A percentile compares a stretch with the other conserved stretches of the same genome.
These are phyloP conservation scores for Strobilomyces confusus DNA, from an alignment of 768 basidiomycete species.

Conservation along the genomic window DNA sequence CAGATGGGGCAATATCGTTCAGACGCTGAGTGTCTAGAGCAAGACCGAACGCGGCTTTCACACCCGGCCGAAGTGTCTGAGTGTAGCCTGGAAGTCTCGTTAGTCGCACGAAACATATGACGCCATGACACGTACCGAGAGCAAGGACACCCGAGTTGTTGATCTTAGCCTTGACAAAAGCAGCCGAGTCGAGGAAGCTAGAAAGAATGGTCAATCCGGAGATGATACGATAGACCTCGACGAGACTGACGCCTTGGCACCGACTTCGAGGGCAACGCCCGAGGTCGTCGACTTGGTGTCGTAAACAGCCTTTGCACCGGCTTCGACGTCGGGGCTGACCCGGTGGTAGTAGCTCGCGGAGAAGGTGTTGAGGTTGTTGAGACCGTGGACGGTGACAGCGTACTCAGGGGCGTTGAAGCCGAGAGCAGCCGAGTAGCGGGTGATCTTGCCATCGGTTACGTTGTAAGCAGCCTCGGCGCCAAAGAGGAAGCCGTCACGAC, in stretches of 20 bases:
- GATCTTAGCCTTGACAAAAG: constrained; percentile 98
- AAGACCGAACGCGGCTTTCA: constrained; percentile 90
- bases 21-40: constrained; percentile 92
- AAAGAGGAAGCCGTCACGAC: constrained; percentile 95
- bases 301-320: constrained; percentile 94
- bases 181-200: constrained; percentile 80
- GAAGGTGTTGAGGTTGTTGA: constrained; percentile 93
- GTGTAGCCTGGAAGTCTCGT: constrained; percentile 62
- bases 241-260: constrained; percentile 80
- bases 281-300: constrained; percentile 87
- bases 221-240: neutral
- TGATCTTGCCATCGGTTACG: constrained; percentile 88
- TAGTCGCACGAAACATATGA: constrained; percentile 2
- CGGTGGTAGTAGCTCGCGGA: constrained; percentile 98
- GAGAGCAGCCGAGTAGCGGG: constrained; percentile 85
- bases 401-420: constrained; percentile 98
- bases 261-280: constrained; percentile 89
- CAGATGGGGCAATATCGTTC: constrained; percentile 62
- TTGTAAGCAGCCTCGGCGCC: constrained; percentile 98
- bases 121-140: constrained; percentile 50
- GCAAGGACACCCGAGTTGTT: constrained; percentile 92
- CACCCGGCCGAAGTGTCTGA: constrained; percentile 89
- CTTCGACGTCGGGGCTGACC: constrained; percentile 86
- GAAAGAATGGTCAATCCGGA: neutral
- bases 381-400: constrained; percentile 88